Base-by-base conservation (phyloP, 2,329 filamentous ascomycete species). In the Neocucurbitaria cava region DNA sequence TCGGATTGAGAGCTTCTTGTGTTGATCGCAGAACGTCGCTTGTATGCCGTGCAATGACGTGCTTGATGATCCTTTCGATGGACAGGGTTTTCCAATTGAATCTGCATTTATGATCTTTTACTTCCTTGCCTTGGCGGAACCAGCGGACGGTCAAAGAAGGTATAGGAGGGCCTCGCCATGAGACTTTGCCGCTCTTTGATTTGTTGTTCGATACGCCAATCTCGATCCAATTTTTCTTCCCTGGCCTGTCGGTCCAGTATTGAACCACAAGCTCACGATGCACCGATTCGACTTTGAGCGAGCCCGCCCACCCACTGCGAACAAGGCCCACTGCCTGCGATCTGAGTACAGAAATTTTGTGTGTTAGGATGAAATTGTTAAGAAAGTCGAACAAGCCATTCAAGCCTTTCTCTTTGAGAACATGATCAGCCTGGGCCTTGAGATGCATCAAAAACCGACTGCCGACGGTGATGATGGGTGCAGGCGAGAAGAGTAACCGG, bases 191-290 rank as follows among this genome's bases (percentile, higher is more conserved):
- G 53, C 72, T 76, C 52, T 62, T 70, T 28, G 67, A 58, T 56
- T 71, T 79, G 28, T 88, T 88, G 69, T 88, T 92, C 54, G 87
- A 83, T 31, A 96, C 85, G 9, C 92, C 93, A 46, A 99, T 81
- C 61, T 98, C 88, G 43, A 99, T 82, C 94, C 95, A 99, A 72
- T 88, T 96, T 79, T 96, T 96, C 15, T 85, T 82, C 0, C 86
- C 86, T 52, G 83, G 82, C 65, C 87, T 85, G 46, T 85, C 83
- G 15, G 85, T 82, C 95, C 95, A 99, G 76, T 99, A 99, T 69
- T 97, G 93, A 30, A 99, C 85, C 9, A 92, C 87, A 53, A 99
- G 79, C 24, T 89, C 89, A 56, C 95, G 86, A 71, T 95, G 90
- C 33, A 96, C 81, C 24, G 88, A 82, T 71, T 97, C 91, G 15